Evolutionary conservation across 2,329 filamentous ascomycete species (phyloP), one percentile per base, ranked within the genome.

Genomic region (Xylariaceae sp.): DNA sequence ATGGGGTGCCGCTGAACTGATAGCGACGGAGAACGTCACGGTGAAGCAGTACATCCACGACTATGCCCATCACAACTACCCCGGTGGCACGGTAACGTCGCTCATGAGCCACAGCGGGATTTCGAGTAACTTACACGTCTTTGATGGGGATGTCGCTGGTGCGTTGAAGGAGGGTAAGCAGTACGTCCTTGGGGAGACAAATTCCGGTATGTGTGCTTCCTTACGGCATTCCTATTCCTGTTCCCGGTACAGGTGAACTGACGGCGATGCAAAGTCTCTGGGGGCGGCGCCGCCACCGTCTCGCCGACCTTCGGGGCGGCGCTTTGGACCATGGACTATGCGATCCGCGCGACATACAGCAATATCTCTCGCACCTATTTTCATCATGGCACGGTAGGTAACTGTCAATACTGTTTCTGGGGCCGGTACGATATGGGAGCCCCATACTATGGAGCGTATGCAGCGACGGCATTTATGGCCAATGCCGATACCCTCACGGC

Each of bases 381-480:
- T 68, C 78, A 80, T 60, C 74, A 76, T 12, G 73, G 77, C 13
- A 80, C 78, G 0, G 72, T 80, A 8, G 77, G 76, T 3, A 76
- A 78, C 61, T 80, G 77, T 66, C 65, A 69, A 63, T 65, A 61
- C 39, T 57, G 41, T 16, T 68, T 68, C 51, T 68, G 63, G 63
- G 65, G 65, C 2, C 67, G 72, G 2, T 76, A 78, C 58, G 70
- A 65, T 40, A 79, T 78, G 70, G 76, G 76, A 0, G 71, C 75
- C 0, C 76, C 78, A 0, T 81, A 79, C 61, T 80, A 77, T 52
- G 78, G 78, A 3, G 78, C 77, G 0, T 76, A 75, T 44, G 73
- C 73, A 2, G 76, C 76, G 1, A 71, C 73, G 2, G 71, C 74
- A n/a, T 65, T 76, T 1, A 62, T 79, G 26, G 74, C 75, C 1